Evolutionary conservation across 1,284 basidiomycete species (phyloP).

Genomic region (Irpex sp.): DNA sequence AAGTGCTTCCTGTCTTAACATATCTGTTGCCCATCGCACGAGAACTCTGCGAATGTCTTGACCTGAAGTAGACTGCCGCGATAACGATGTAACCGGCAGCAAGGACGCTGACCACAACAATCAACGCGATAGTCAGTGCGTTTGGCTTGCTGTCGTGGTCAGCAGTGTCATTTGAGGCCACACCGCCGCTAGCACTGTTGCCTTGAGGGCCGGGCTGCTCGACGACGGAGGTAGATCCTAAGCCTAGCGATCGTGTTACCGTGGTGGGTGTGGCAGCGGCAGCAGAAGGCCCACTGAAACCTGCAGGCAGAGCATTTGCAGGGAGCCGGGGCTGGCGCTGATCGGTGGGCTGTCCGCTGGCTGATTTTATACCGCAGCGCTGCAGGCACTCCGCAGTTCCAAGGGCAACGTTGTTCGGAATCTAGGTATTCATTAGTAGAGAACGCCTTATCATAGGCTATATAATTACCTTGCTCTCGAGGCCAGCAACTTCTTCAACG

Average conservation of each 20-base stretch:
- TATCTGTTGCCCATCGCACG: conserved; percentile 9
- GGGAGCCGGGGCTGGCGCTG: conserved; percentile 18
- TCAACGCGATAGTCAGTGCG: conserved; percentile 13
- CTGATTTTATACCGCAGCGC: conserved; percentile 13
- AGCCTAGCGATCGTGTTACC: not conserved
- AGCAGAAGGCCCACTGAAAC: conserved; percentile 9
- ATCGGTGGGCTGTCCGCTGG: conserved; percentile 12
- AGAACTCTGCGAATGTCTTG: conserved; percentile 1
- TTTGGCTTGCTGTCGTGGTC: conserved; percentile 9
- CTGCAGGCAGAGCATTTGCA: conserved; percentile 17
- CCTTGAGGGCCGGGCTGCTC: not conserved
- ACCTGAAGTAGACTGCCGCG: conserved; percentile 7
- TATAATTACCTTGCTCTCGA: conserved; percentile 18
- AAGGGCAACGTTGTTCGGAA: conserved; percentile 19
- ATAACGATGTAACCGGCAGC: conserved; percentile 12
- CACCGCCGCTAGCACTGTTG: not conserved
- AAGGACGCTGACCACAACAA: conserved; percentile 9
- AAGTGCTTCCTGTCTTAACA: conserved; percentile 13
- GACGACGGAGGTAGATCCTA: not conserved
- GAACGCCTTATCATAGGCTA: not conserved
- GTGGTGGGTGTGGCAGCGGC: conserved; percentile 2
- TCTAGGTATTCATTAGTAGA: conserved; percentile 4
- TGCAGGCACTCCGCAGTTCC: conserved; percentile 17
- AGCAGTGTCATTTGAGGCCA: not conserved
- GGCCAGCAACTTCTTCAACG: conserved; percentile 21